Evolutionary conservation across 768 basidiomycete species (phyloP).

Genomic region (Leucocoprinus sp.): DNA sequence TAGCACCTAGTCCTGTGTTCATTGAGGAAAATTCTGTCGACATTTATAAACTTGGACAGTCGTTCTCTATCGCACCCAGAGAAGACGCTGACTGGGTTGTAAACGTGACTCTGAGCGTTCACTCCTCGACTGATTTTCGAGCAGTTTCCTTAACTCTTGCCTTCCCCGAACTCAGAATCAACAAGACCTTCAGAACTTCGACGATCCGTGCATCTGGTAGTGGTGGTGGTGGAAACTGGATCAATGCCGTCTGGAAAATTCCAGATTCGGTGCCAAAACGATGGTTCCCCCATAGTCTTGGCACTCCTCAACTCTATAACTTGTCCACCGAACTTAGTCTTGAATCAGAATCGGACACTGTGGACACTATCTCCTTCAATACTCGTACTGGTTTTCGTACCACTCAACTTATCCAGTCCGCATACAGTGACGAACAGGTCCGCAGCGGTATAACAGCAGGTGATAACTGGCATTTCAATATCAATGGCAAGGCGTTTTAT

Average conservation of each 20-base stretch:
- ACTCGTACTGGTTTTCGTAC: constrained; percentile 53
- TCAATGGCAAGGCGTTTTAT: constrained; percentile 51
- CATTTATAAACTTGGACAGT: constrained; percentile 45
- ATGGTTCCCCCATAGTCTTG: constrained; percentile 51
- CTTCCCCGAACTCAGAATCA: constrained; percentile 36
- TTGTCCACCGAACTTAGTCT: constrained; percentile 34
- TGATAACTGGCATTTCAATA: constrained; percentile 53
- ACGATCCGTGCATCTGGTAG: constrained; percentile 17
- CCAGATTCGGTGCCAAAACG: constrained; percentile 37
- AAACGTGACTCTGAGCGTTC: constrained; percentile 43
- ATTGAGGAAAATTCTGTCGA: constrained; percentile 47
- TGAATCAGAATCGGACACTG: constrained; percentile 6
- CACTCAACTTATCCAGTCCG: constrained; percentile 40
- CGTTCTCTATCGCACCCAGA: constrained; percentile 33
- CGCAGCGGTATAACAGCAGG: constrained; percentile 47
- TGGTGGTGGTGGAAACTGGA: constrained; percentile 24
- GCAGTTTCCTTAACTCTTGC: constrained; percentile 32
- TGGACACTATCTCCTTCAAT: constrained; percentile 26
- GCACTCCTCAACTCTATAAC: constrained; percentile 47
- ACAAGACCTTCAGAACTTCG: constrained; percentile 28
- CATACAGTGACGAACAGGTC: constrained; percentile 38
- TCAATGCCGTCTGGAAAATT: constrained; percentile 36
- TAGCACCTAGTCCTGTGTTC: constrained; percentile 25
- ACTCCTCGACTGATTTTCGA: constrained; percentile 28
- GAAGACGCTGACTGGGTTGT: constrained; percentile 47